A percentile compares a stretch with the other conserved stretches of the same genome.
phyloP scores from a whole-genome alignment of 306 rosid species.

The Cicer chorassanicum region DNA sequence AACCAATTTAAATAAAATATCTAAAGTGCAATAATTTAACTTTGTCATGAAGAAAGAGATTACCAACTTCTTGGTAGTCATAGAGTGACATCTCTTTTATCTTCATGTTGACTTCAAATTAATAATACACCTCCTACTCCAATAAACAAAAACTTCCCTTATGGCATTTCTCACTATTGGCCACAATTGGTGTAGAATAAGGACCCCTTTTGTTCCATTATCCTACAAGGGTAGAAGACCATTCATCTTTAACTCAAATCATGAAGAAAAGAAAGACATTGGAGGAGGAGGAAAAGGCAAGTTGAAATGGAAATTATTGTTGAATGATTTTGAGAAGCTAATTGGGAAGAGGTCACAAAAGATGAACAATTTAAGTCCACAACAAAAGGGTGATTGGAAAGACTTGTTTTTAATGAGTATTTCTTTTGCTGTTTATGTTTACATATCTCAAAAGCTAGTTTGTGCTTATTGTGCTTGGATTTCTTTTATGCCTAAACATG shows the following conservation, averaged over 20 bases:
- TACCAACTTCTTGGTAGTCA: conserved; percentile 29
- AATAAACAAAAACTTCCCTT: conserved; percentile 1
- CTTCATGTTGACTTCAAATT: not conserved
- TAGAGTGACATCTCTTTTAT: conserved; percentile 19
- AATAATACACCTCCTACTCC: conserved; percentile 8
- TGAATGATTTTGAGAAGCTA: conserved; percentile 51
- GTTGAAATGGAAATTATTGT: conserved; percentile 28
- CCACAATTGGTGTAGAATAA: conserved; percentile 37
- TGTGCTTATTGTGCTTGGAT: conserved; percentile 80
- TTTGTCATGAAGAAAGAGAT: conserved; percentile 15
- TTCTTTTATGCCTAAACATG: conserved; percentile 53
- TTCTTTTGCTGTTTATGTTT: conserved; percentile 88
- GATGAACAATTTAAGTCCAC: conserved; percentile 67
- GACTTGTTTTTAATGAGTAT: conserved; percentile 80
- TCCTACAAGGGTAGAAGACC: conserved; percentile 55
- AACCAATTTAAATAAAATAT: not conserved
- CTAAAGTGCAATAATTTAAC: not conserved
- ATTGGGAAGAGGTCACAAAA: conserved; percentile 54
- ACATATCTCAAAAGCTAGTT: conserved; percentile 72
- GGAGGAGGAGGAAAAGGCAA: conserved; percentile 39
- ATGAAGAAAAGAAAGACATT: conserved; percentile 42
- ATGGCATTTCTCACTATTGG: conserved; percentile 54
- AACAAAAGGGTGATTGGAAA: conserved; percentile 86
- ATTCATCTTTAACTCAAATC: conserved; percentile 41
- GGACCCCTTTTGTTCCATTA: conserved; percentile 21